Conservation (phyloP, 345 rosid species). For the Syzygium jambos region DNA sequence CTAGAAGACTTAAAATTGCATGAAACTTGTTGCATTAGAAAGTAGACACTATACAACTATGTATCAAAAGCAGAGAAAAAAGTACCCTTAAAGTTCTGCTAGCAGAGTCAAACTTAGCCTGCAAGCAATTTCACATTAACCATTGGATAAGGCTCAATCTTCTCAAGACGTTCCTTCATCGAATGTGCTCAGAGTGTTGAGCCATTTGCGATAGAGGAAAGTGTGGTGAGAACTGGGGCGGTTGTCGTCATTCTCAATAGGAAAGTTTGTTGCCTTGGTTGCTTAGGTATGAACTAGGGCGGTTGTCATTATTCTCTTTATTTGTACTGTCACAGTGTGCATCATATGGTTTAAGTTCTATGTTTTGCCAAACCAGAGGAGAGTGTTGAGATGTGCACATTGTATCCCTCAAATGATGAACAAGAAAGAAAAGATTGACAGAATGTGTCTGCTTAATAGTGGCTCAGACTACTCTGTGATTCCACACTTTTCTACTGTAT, state of each 20-base stretch:
- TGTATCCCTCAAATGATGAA: neutral
- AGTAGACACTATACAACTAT: neutral
- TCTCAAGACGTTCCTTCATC: neutral
- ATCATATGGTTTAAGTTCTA: neutral
- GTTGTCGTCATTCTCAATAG: neutral
- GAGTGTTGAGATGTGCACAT: neutral
- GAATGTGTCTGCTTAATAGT: neutral
- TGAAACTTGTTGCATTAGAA: neutral
- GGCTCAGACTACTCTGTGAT: neutral
- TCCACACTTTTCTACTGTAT: neutral
- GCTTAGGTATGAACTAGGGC: neutral
- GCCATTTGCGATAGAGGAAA: neutral
- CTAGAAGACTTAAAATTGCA: neutral
- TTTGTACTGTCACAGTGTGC: neutral
- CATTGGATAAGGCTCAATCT: neutral
- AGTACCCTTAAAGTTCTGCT: neutral
- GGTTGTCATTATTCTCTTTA: neutral
- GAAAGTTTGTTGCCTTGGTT: too few species aligned
- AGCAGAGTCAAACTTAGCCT: neutral
- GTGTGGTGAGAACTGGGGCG: neutral
- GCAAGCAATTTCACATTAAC: neutral
- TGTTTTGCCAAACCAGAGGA: neutral
- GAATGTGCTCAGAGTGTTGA: neutral
- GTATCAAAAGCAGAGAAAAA: neutral
- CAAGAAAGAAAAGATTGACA: neutral